Evolutionary conservation across 257 asterid genomes (phyloP), one percentile per base, ranked within the genome.

Genomic region (Nicotiana attenuata): DNA sequence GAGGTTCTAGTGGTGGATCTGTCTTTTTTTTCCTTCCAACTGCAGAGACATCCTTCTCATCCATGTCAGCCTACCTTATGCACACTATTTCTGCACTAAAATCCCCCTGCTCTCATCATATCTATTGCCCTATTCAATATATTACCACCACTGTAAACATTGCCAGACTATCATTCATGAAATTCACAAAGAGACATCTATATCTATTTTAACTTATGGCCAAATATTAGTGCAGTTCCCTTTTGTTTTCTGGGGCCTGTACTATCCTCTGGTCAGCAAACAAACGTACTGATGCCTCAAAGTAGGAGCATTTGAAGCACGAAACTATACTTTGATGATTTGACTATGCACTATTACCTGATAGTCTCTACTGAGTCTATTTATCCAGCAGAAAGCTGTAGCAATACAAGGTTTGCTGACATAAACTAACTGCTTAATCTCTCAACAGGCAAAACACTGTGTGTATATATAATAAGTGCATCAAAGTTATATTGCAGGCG

Each of bases 11-110:
- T 78, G 75, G 82, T 78, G 75, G 82, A 78, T 78, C 75, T 59
- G 13, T 26, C 22, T 66, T 61, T 31, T 79, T 35, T 65, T 79
- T 7, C 69, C 28, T 79, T 50, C 31, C 55, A 35, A 35, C 69
- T 57, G 45, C 56, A 57, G 56, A 41, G 56, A 56, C 31, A 56
- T 22, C 41, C 50, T 76, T 26, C 80, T 76, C 80, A 53, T 55
- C 59, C 71, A 59, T 33, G 73, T 78, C 82, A 78, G 82, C 35
- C 73, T 73, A 6, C 61, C 22, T 66, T 31, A 33, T 31, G 28
- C 76, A 3, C 76, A 66, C 76, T 75, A 75, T 75, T 75, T 50
- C 80, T 50, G 63, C 60, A 71, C 60, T 71, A 47, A 71, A 71
- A 73, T 24, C 53, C 22, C 75, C 8, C 1, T 7, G 61, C 61